Evolutionary conservation across 495 filamentous ascomycete genomes (phyloP).

Genomic region (Penicillium cosmopolitanum): DNA sequence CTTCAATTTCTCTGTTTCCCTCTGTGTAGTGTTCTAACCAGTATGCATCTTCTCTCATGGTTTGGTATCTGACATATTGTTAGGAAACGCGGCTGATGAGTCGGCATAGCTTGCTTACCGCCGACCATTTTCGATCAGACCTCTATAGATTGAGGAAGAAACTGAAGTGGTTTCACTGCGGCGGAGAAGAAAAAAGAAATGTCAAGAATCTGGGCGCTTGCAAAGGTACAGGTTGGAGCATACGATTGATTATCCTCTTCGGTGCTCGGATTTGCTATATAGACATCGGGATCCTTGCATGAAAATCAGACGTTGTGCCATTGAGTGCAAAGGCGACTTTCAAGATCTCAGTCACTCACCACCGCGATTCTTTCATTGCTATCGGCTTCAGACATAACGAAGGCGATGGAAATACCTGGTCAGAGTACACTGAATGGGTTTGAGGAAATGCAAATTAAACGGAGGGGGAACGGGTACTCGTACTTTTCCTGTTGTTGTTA

Average conservation of each 20-base stretch:
- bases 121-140: constrained; percentile 10
- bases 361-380: background rate
- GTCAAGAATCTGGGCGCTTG: background rate
- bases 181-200: background rate
- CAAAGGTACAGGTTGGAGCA: background rate
- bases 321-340: background rate
- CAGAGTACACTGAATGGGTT: background rate
- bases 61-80: constrained; percentile 7
- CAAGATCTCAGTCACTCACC: background rate
- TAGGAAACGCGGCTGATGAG: background rate
- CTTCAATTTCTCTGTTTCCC: background rate
- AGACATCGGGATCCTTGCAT: background rate
- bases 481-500: background rate
- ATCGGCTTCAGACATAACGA: background rate
- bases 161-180: constrained; percentile 12
- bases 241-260: background rate
- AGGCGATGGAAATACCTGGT: background rate
- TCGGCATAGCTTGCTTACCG: constrained; percentile 5
- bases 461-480: background rate
- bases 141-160: constrained; percentile 7
- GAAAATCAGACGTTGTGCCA: background rate
- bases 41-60: constrained; percentile 1
- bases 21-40: constrained; percentile 1
- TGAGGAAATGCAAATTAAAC: background rate
- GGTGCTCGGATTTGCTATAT: background rate